These are phyloP conservation scores for Hydrangea macrophylla DNA, from an alignment of 148 eudicot genomes.

Conservation along the genomic window DNA sequence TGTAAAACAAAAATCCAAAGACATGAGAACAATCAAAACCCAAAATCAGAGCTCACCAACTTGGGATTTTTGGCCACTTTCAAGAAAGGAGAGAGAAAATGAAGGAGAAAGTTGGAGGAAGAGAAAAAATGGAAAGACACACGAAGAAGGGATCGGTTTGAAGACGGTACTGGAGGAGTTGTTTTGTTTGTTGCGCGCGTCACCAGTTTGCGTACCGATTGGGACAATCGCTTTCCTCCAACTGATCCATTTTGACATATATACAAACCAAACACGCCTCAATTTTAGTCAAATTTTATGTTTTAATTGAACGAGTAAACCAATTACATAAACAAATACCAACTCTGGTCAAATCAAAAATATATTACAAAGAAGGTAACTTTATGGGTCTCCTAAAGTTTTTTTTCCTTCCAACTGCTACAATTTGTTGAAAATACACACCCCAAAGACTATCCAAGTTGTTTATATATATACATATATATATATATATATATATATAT, in stretches of 20 bases:
- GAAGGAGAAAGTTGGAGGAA: not conserved
- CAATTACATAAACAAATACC: slow-evolving; percentile 1
- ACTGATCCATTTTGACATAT: slow-evolving; percentile 5
- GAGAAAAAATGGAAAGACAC: not conserved
- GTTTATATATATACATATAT: too few relatives aligned
- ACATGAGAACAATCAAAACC: not conserved
- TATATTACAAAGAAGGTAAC: not conserved
- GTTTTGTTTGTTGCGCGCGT: too few relatives aligned
- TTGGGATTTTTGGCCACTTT: slow-evolving; percentile 18
- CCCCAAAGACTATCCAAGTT: too few relatives aligned
- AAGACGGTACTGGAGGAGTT: not conserved
- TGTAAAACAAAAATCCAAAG: not conserved
- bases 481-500: too few relatives aligned
- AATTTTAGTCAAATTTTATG: slow-evolving; percentile 6
- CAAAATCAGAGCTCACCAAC: slow-evolving; percentile 15
- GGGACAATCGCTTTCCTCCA: slow-evolving; percentile 10
- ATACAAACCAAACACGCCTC: not conserved
- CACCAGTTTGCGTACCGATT: slow-evolving; percentile 7
- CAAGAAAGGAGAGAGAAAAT: not conserved
- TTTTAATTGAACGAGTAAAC: too few relatives aligned
- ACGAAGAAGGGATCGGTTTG: not conserved
- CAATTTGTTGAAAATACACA: not conserved
- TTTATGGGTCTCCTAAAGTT: not conserved
- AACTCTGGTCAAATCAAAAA: slow-evolving; percentile 8
- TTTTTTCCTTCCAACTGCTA: slow-evolving; percentile 13